phyloP scores from a whole-genome alignment of 371 early-diverging fungal species.

The Mucor ambiguus region DNA sequence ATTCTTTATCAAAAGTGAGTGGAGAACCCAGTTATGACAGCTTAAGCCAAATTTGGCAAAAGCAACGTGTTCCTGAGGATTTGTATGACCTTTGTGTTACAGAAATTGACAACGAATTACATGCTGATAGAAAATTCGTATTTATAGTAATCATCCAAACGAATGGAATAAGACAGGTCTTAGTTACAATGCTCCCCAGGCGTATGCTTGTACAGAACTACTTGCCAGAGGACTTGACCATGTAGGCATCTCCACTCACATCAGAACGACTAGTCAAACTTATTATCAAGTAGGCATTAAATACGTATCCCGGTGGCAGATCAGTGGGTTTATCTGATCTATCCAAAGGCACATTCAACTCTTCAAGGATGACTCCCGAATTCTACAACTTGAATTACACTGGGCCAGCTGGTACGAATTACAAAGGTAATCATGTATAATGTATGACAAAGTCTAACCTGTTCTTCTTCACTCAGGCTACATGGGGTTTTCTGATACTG shows the following conservation, averaged over 20 bases:
- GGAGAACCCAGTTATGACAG: constrained; percentile 39
- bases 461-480: constrained; percentile 15
- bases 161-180: constrained; percentile 35
- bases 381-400: constrained; percentile 46
- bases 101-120: not conserved
- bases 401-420: constrained; percentile 43
- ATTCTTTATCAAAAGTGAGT: constrained; percentile 24
- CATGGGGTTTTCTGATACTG: constrained; percentile 26
- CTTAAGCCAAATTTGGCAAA: constrained; percentile 31
- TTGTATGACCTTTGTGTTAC: constrained; percentile 15
- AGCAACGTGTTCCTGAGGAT: constrained; percentile 27
- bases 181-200: constrained; percentile 42
- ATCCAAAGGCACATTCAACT: constrained; percentile 25
- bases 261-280: not conserved
- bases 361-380: constrained; percentile 38
- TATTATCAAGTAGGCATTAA: constrained; percentile 27
- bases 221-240: constrained; percentile 41
- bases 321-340: constrained; percentile 32
- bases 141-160: constrained; percentile 19
- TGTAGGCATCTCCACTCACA: constrained; percentile 16
- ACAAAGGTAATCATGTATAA: not conserved
- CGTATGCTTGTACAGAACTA: constrained; percentile 44
- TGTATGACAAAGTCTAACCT: not conserved
- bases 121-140: not conserved
- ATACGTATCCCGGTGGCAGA: constrained; percentile 43